phyloP scores from a whole-genome alignment of 345 rosid species.

The Gossypioides kirkii region DNA sequence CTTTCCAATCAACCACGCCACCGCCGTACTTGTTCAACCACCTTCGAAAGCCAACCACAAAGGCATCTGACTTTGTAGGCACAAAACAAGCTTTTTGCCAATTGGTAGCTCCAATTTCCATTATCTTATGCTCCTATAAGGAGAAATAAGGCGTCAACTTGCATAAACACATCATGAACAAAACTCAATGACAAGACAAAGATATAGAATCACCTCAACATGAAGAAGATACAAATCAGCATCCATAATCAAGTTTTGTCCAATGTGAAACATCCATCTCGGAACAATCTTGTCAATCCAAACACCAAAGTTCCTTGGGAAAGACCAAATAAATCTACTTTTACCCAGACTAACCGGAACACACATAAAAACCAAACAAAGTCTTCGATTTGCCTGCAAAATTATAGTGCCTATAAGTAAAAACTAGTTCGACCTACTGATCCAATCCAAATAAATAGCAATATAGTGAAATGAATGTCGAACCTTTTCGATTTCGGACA shows the following conservation, averaged over 20 bases:
- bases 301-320: conserved; percentile 64
- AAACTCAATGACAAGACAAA: neutral
- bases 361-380: conserved; percentile 67
- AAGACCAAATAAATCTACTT: conserved; percentile 79
- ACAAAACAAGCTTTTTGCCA: conserved; percentile 82
- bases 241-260: conserved; percentile 75
- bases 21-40: conserved; percentile 67
- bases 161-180: no score
- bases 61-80: conserved; percentile 74
- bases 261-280: conserved; percentile 77
- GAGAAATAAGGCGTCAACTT: neutral
- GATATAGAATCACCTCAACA: conserved; percentile 47
- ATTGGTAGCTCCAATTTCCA: conserved; percentile 52
- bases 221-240: conserved; percentile 85
- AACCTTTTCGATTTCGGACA: conserved; percentile 38
- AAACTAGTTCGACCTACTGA: neutral
- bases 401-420: neutral
- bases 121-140: conserved; percentile 66
- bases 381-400: conserved; percentile 32
- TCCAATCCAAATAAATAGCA: neutral
- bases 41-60: conserved; percentile 64
- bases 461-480: neutral
- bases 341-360: conserved; percentile 83
- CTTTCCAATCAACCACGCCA: conserved; percentile 65
- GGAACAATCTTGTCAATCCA: conserved; percentile 72